phyloP scores from a whole-genome alignment of 1,284 basidiomycete genomes.

The Crepidotus sp. region DNA sequence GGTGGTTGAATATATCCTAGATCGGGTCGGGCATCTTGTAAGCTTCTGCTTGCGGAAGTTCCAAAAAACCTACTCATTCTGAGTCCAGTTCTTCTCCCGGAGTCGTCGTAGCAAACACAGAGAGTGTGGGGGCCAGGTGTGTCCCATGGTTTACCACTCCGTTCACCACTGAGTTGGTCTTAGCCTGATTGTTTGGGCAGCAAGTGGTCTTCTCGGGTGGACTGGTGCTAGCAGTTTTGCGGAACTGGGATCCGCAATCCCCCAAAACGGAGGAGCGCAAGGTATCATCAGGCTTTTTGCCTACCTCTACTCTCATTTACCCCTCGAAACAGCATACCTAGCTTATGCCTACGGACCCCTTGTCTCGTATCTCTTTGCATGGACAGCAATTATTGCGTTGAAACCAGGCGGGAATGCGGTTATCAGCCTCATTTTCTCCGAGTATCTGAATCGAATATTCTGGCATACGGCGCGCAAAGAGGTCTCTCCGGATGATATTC shows the following conservation, averaged over 20 bases:
- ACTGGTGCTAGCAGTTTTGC: slow-evolving; percentile 90
- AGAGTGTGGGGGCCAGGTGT: slow-evolving; percentile 66
- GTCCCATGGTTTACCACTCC: not conserved
- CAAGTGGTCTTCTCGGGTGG: slow-evolving; percentile 80
- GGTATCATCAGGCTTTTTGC: not conserved
- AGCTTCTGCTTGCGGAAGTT: slow-evolving; percentile 20
- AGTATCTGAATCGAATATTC: slow-evolving; percentile 81
- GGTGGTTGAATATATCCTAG: slow-evolving; percentile 24
- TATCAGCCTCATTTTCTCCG: slow-evolving; percentile 66
- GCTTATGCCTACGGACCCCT: slow-evolving; percentile 85
- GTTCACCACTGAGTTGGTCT: not conserved
- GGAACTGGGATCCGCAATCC: slow-evolving; percentile 79
- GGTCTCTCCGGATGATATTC: slow-evolving; percentile 69
- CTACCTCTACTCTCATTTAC: not conserved
- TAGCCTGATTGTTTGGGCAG: slow-evolving; percentile 73
- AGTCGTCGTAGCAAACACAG: slow-evolving; percentile 80
- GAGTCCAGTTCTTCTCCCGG: slow-evolving; percentile 72
- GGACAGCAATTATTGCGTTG: slow-evolving; percentile 84
- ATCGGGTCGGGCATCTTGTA: slow-evolving; percentile 93
- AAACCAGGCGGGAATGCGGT: slow-evolving; percentile 76
- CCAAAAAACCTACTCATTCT: slow-evolving; percentile 6
- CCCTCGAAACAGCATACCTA: slow-evolving; percentile 51
- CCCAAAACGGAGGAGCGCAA: slow-evolving; percentile 84
- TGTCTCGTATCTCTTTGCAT: slow-evolving; percentile 79
- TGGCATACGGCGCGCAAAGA: slow-evolving; percentile 56